Percentiles rank a stretch among this genome's conserved stretches.
These are phyloP conservation scores for Stagonosporopsis cucurbitacearum DNA, from an alignment of 2,329 filamentous ascomycete species.

Conservation along the genomic window DNA sequence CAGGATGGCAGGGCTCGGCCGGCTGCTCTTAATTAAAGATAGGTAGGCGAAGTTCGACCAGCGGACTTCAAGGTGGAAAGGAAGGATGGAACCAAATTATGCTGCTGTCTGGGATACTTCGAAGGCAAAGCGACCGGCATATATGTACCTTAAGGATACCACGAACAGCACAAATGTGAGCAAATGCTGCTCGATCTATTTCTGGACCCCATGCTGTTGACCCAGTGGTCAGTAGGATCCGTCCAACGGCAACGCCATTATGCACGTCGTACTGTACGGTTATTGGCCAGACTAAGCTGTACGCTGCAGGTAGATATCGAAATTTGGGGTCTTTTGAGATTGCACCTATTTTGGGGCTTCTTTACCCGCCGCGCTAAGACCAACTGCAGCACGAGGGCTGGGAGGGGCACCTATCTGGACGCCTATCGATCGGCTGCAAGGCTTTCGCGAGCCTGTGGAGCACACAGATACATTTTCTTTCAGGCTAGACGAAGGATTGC, in stretches of 20 bases:
- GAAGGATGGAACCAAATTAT: conserved; percentile 56
- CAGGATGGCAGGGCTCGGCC: conserved; percentile 51
- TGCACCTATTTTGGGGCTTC: conserved; percentile 49
- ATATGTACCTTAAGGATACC: conserved; percentile 57
- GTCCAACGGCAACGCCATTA: conserved; percentile 39
- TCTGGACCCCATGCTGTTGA: conserved; percentile 48
- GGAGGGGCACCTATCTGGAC: conserved; percentile 30
- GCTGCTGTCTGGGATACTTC: conserved; percentile 48
- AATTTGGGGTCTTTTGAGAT: conserved; percentile 46
- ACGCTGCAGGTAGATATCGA: conserved; percentile 37
- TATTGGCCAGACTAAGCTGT: conserved; percentile 41
- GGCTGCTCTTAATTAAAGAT: conserved; percentile 54
- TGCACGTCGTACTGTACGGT: conserved; percentile 24
- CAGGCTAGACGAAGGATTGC: conserved; percentile 27
- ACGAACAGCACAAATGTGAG: conserved; percentile 44
- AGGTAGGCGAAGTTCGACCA: conserved; percentile 58
- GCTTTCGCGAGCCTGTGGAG: conserved; percentile 42
- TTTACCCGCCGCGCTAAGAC: conserved; percentile 45
- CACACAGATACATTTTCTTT: conserved; percentile 41
- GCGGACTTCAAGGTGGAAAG: conserved; percentile 53
- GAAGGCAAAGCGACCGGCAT: conserved; percentile 40
- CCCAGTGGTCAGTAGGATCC: conserved; percentile 34
- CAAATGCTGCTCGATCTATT: conserved; percentile 57
- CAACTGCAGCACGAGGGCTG: conserved; percentile 27
- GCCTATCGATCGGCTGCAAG: conserved; percentile 37